Conservation (phyloP, 2,329 filamentous ascomycete species). For the Beauveria brongniartii region DNA sequence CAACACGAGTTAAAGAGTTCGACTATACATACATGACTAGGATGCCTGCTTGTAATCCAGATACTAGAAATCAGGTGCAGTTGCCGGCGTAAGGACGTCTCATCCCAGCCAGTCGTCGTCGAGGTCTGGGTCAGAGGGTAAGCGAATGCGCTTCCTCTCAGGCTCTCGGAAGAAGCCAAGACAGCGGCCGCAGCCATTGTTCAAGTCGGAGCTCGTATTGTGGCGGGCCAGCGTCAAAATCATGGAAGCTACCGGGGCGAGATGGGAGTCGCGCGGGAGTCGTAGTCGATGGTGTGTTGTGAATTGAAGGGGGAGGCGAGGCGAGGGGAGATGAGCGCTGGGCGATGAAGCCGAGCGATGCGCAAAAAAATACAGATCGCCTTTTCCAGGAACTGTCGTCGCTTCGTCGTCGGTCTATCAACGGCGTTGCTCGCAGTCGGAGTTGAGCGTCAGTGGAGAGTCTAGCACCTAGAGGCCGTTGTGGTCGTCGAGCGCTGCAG, state of each 20-base stretch:
- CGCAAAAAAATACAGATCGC: background rate
- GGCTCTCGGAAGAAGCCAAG: slow-evolving; percentile 34
- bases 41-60: slow-evolving; percentile 25
- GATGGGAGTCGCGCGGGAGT: background rate
- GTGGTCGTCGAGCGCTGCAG: slow-evolving; percentile 4
- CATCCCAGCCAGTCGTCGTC: slow-evolving; percentile 31
- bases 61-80: slow-evolving; percentile 31
- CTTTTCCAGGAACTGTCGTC: background rate
- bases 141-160: slow-evolving; percentile 33
- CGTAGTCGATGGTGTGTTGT: background rate
- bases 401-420: background rate
- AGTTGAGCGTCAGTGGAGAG: background rate
- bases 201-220: slow-evolving; percentile 37
- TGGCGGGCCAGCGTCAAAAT: slow-evolving; percentile 35
- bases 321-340: background rate
- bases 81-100: slow-evolving; percentile 25
- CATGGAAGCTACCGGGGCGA: slow-evolving; percentile 40
- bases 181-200: slow-evolving; percentile 48
- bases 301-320: background rate
- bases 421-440: background rate
- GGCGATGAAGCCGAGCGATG: background rate
- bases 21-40: slow-evolving; percentile 8
- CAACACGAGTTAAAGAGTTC: background rate
- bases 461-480: background rate
- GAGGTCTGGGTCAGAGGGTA: slow-evolving; percentile 26